Base-by-base conservation (phyloP, 768 basidiomycete species). In the Hericium coralloides region DNA sequence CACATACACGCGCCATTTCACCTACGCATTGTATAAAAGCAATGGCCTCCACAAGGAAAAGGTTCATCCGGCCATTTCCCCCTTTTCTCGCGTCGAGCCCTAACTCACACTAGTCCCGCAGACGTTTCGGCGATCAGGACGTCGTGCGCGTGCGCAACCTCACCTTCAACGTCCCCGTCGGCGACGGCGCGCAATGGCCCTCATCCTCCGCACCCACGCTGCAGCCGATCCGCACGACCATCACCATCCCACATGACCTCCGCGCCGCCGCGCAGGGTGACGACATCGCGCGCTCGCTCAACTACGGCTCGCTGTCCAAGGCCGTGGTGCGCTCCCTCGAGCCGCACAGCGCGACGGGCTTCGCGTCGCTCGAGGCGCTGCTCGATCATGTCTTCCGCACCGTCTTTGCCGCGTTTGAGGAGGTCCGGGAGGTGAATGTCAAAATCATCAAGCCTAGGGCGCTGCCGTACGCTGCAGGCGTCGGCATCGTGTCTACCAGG, bases 271-370 rank as follows among this genome's bases (percentile, higher is more conserved):
- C 82, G 12, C 59, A 62, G 0, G 65, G 72, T 6, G 85, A 89
- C 66, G 75, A 83, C 62, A 70, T 87, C 2, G 62, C 69, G 0
- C 69, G 78, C 58, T 84, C 85, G 1, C 75, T 91, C 58, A 80
- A 91, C 71, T 92, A 92, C 64, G 79, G 79, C 1, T 65, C 74
- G 5, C 67, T 83, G 12, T 75, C 63, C 58, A 64, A 63, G 60
- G 64, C 64, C 23, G 65, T 75, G 59, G 63, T 69, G 14, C 58
- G 68, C 31, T 61, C 67, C 57, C 31, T 62, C 55, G 53, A 63
- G 18, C 53, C 55, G 17, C 57, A 60, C 60, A 58, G 60, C 26
- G 31, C 18, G 17, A 58, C 59, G 38, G 23, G 58, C 1, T 81
- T 80, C 49, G 39, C 64, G 0, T 72, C 75, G 2, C 70, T 87